These are phyloP conservation scores for Syncephalastrum contaminatum DNA, from an alignment of 371 early-diverging fungal genomes.

Conservation along the genomic window DNA sequence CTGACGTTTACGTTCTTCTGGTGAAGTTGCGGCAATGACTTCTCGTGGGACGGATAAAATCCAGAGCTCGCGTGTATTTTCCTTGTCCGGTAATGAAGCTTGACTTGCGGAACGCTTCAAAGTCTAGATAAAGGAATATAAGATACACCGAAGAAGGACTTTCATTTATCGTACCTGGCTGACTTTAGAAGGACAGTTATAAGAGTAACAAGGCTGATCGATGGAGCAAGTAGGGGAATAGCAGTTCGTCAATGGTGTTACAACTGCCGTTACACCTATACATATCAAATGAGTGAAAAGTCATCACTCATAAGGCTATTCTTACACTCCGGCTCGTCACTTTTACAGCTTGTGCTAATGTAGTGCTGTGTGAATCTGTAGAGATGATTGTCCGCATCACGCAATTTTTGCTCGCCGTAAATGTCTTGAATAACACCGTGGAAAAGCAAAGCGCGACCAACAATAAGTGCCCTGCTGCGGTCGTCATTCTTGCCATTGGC, in stretches of 20 bases:
- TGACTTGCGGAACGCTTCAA: slow-evolving; percentile 14
- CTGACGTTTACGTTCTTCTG: slow-evolving; percentile 78
- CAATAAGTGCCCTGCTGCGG: slow-evolving; percentile 76
- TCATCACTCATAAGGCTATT: too few relatives aligned
- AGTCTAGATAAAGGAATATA: slow-evolving; percentile 1
- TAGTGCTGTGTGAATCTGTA: slow-evolving; percentile 66
- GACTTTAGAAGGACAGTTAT: slow-evolving; percentile 64
- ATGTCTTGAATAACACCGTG: slow-evolving; percentile 88
- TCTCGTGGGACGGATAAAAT: slow-evolving; percentile 20
- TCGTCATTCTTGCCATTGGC: slow-evolving; percentile 37
- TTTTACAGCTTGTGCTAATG: too few relatives aligned
- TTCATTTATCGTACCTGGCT: slow-evolving; percentile 8
- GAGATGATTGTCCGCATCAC: slow-evolving; percentile 75
- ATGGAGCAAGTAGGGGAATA: slow-evolving; percentile 77
- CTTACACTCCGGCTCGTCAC: too few relatives aligned
- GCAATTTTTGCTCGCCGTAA: slow-evolving; percentile 70
- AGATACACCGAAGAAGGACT: not conserved
- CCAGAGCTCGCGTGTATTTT: slow-evolving; percentile 17
- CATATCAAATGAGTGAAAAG: too few relatives aligned
- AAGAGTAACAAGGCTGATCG: slow-evolving; percentile 77
- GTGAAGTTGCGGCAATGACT: slow-evolving; percentile 18
- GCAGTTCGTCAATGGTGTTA: slow-evolving; percentile 28
- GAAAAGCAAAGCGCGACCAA: slow-evolving; percentile 80
- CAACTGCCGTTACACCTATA: slow-evolving; percentile 20
- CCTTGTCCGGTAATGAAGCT: slow-evolving; percentile 13